phyloP scores from a whole-genome alignment of 495 filamentous ascomycete species.

The Penicillium mononematosum region DNA sequence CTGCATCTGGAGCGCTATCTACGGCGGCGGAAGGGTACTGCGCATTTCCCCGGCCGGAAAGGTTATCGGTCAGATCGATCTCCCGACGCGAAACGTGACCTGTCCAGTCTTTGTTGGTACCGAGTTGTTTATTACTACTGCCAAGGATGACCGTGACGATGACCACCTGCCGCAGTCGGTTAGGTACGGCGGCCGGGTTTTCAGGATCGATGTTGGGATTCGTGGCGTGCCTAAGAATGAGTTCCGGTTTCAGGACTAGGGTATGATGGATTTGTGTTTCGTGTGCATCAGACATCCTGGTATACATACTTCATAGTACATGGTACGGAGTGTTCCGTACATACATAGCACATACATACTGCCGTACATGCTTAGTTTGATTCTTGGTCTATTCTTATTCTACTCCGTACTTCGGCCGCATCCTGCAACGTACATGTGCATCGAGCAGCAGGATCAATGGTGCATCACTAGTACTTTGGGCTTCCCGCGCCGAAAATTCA shows the following conservation, averaged over 20 bases:
- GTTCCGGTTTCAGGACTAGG: slow-evolving; percentile 41
- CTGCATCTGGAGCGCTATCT: slow-evolving; percentile 75
- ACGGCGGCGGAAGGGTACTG: slow-evolving; percentile 66
- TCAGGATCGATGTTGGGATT: slow-evolving; percentile 65
- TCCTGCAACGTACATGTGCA: slow-evolving; percentile 7
- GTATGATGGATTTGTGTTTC: not conserved
- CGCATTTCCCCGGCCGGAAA: slow-evolving; percentile 63
- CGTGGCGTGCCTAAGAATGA: slow-evolving; percentile 56
- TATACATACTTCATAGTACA: not conserved
- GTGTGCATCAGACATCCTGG: not conserved
- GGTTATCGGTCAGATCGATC: slow-evolving; percentile 61
- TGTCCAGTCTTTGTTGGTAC: slow-evolving; percentile 72
- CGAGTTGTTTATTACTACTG: slow-evolving; percentile 74
- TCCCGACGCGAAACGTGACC: slow-evolving; percentile 69
- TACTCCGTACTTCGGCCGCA: not conserved
- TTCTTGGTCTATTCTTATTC: slow-evolving; percentile 2
- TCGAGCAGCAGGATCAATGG: slow-evolving; percentile 22
- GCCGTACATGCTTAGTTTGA: not conserved
- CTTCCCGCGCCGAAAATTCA: not conserved
- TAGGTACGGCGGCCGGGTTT: slow-evolving; percentile 63
- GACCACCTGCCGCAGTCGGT: slow-evolving; percentile 54
- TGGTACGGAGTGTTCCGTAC: not conserved
- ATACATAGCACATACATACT: not conserved
- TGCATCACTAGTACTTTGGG: slow-evolving; percentile 12
- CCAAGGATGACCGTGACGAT: slow-evolving; percentile 57